Conservation (phyloP, 2,329 filamentous ascomycete genomes). For the Fusarium dimerum region DNA sequence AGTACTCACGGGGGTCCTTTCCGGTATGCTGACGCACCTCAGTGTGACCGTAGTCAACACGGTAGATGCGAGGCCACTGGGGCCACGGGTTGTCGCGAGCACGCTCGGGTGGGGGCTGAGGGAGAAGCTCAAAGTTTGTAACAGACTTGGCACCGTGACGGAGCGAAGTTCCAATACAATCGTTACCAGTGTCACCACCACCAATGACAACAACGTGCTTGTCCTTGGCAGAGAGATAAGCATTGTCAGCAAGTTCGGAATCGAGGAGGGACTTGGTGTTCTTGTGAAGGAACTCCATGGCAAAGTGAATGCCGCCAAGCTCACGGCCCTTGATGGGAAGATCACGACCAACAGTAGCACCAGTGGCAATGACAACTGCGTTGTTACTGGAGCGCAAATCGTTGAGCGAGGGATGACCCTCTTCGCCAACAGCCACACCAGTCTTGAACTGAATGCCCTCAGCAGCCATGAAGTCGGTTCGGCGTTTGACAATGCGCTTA, state of each 20-base stretch:
- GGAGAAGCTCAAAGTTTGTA: conserved; percentile 93
- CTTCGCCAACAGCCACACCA: conserved; percentile 75
- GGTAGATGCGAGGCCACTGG: conserved; percentile 97
- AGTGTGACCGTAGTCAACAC: conserved; percentile 95
- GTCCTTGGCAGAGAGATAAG: conserved; percentile 92
- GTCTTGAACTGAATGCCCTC: conserved; percentile 86
- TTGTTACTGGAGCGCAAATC: conserved; percentile 75
- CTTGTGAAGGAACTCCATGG: conserved; percentile 96
- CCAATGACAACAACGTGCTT: conserved; percentile 97
- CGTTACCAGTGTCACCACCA: conserved; percentile 96
- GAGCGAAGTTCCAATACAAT: conserved; percentile 95
- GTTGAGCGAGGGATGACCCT: conserved; percentile 60
- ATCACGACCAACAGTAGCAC: conserved; percentile 90
- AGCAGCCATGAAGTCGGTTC: conserved; percentile 90
- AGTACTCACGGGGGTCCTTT: conserved; percentile 94
- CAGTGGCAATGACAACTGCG: conserved; percentile 87
- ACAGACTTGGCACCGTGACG: conserved; percentile 95
- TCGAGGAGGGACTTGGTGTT: conserved; percentile 98
- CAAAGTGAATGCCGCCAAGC: conserved; percentile 88
- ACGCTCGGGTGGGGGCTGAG: conserved; percentile 87
- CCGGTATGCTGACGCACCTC: conserved; percentile 96
- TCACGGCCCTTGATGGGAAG: conserved; percentile 87
- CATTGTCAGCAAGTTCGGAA: conserved; percentile 78
- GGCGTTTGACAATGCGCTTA: conserved; percentile 94
- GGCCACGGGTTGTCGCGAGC: conserved; percentile 96